Base-by-base conservation (phyloP, 192 early-diverging fungal genomes). In the Anaeromyces robustus region DNA sequence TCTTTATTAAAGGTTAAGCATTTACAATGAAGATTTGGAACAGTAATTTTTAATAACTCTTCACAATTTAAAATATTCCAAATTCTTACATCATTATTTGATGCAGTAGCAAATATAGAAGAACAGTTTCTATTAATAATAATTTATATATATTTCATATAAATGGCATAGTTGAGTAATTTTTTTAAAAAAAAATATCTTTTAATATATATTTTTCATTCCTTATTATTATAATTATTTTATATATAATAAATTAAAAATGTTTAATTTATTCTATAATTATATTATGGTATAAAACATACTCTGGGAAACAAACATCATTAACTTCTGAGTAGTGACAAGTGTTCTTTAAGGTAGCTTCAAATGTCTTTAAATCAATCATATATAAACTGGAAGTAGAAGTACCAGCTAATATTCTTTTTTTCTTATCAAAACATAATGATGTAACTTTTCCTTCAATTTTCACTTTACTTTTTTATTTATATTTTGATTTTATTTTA, bases 1-100 rank as follows among this genome's bases (percentile, higher is more conserved):
- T 90, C 89, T 77, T 89, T 89, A 78, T 90, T 89, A 83, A 90
- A 90, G 1, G 83, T 82, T 39, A 90, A 84, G 82, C 88, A 89
- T 80, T 90, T 89, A 85, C 88, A 89, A 81, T 90, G 88, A 28
- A 90, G 81, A 80, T 90, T 90, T 29, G 89, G 89, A n/a, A 90
- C 84, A 4, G 86, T 82, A 78, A 90, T 89, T 30, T 87, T 79
- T 77, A 90, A 78, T 17, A 89, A 83, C 79, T 90, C 89, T n/a
- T 83, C 30, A 39, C 82, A 85, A 12, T 86, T 88, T 2, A 81
- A 77, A 17, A 87, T 85, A 81, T 87, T 89, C 89, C 89, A 90
- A 78, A 90, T 84, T 13, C 89, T 85, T 77, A 90, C 88, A 78
- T 90, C 88, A 2, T 86, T 86, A 81, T 89, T 86, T 1, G 87